Evolutionary conservation across 2,329 filamentous ascomycete genomes (phyloP).

Genomic region (Xenoacremonium recifei): DNA sequence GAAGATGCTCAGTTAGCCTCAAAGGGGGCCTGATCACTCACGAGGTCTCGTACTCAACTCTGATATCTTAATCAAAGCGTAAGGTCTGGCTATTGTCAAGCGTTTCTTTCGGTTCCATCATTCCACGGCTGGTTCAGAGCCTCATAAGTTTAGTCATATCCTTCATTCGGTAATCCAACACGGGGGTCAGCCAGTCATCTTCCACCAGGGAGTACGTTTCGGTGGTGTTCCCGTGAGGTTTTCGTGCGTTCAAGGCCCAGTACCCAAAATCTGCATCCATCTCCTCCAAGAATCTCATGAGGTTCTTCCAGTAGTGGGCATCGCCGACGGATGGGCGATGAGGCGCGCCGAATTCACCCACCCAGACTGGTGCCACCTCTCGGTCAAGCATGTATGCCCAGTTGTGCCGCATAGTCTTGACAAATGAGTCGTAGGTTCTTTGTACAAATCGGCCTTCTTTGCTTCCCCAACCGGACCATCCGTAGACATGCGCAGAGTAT

Average conservation of each 20-base stretch:
- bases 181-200: conserved; percentile 63
- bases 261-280: conserved; percentile 67
- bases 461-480: conserved; percentile 69
- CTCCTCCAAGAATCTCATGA: conserved; percentile 56
- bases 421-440: conserved; percentile 62
- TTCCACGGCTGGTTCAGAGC: neutral
- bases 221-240: conserved; percentile 54
- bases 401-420: conserved; percentile 59
- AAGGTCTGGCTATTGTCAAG: too few species aligned
- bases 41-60: too few species aligned
- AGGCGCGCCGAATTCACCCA: conserved; percentile 65
- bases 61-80: too few species aligned
- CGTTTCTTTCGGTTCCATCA: too few species aligned
- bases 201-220: conserved; percentile 62
- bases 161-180: conserved; percentile 61
- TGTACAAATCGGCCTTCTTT: conserved; percentile 58
- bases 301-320: conserved; percentile 63
- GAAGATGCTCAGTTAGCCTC: too few species aligned
- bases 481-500: conserved; percentile 68
- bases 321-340: conserved; percentile 52
- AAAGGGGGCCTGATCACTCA: too few species aligned
- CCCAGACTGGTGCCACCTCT: conserved; percentile 58
- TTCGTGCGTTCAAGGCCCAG: conserved; percentile 68
- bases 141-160: conserved; percentile 57
- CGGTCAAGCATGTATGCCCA: conserved; percentile 61